Conservation (phyloP, 2,329 filamentous ascomycete species). For the Cryphonectria carpinicola region DNA sequence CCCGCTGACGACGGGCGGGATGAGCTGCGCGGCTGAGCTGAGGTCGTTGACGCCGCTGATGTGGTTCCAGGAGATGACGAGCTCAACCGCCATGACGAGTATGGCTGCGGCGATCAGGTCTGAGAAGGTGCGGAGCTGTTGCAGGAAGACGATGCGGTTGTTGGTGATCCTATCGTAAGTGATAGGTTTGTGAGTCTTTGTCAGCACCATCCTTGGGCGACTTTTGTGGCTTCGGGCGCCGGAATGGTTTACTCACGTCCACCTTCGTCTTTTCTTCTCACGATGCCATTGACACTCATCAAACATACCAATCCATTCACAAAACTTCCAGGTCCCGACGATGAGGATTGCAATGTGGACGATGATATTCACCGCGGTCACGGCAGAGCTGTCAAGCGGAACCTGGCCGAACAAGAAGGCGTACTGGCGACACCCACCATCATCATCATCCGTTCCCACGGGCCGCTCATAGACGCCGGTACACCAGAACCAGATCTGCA, state of each 20-base stretch:
- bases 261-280: conserved; percentile 15
- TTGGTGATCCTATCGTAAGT: conserved; percentile 20
- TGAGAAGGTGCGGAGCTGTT: conserved; percentile 31
- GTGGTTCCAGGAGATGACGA: conserved; percentile 32
- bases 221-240: not conserved
- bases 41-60: conserved; percentile 36
- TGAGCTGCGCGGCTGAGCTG: conserved; percentile 33
- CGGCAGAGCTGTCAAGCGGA: conserved; percentile 21
- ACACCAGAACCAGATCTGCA: conserved; percentile 34
- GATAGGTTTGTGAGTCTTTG: not conserved
- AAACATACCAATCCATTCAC: conserved; percentile 11
- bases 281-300: conserved; percentile 22
- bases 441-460: not conserved
- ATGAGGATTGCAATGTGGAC: conserved; percentile 29
- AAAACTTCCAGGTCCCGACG: conserved; percentile 19
- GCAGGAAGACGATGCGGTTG: conserved; percentile 25
- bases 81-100: conserved; percentile 32
- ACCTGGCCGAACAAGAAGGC: conserved; percentile 31
- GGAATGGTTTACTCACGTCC: conserved; percentile 18
- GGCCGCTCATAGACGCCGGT: conserved; percentile 28
- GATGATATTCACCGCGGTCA: conserved; percentile 30
- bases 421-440: conserved; percentile 23
- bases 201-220: not conserved
- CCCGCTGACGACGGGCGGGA: conserved; percentile 26
- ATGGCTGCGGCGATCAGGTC: conserved; percentile 30